Evolutionary conservation across 2,329 filamentous ascomycete genomes (phyloP).

Genomic region (Xylariaceae sp.): DNA sequence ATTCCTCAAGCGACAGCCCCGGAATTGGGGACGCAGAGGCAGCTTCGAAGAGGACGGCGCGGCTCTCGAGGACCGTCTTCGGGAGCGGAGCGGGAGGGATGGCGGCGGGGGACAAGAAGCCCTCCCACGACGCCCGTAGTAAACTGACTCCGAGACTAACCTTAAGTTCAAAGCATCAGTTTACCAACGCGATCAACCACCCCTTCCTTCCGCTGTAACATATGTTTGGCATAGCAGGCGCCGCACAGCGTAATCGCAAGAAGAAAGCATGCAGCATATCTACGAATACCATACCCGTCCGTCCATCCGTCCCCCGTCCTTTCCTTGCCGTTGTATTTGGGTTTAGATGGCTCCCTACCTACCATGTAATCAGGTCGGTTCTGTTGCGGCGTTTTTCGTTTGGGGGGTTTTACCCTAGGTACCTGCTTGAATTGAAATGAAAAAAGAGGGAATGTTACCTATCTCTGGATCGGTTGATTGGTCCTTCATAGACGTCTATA

Average conservation of each 20-base stretch:
- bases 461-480: no score
- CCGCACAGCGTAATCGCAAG: not conserved
- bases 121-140: not conserved
- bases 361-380: no score
- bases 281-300: not conserved
- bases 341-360: no score
- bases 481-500: no score
- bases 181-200: not conserved
- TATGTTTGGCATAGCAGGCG: not conserved
- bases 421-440: no score
- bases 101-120: not conserved
- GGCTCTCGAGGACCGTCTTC: conserved; percentile 31
- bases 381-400: no score
- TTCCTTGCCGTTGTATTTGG: no score
- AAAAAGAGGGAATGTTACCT: no score
- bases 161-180: not conserved
- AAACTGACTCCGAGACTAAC: no score
- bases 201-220: not conserved
- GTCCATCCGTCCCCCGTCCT: no score
- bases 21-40: conserved; percentile 82
- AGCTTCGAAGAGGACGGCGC: conserved; percentile 58
- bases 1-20: conserved; percentile 85
- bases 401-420: no score
- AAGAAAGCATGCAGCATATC: not conserved
- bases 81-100: conserved; percentile 15